Evolutionary conservation across 768 basidiomycete species (phyloP), one percentile per base, ranked within the genome.

Genomic region (Termitomyces sp.): DNA sequence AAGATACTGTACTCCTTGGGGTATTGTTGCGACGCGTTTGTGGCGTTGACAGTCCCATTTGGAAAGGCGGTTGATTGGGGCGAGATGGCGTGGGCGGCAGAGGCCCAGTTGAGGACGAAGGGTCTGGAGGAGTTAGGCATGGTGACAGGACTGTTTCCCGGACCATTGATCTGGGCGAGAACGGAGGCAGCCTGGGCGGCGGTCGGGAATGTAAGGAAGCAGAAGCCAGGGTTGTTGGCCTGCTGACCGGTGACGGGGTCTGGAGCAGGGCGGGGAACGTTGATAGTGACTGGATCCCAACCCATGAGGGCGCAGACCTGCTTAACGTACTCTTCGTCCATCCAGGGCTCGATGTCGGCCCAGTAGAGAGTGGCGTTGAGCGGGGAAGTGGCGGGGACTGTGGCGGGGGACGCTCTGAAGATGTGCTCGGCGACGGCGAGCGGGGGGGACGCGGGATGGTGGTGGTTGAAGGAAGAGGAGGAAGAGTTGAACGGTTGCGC

Each of bases 251-350:
- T 78, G 60, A 79, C 67, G 36, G 83, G 77, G 66, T 87, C 88
- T 29, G 83, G 81, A 47, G 81, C 72, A 17, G 85, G 81, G 61
- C 76, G 84, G 15, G 91, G 90, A 40, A 93, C 85, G 73, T 87
- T 87, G 76, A 92, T 85, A 71, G 72, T 81, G 70, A 86, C 79
- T 15, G 87, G 83, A 61, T 92, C 90, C 94, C 94, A 96, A 60
- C 88, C 86, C 90, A 94, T 92, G 70, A 94, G 77, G 49, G 73
- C 76, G 74, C 92, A 92, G 69, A 94, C 91, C 72, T 93, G 90
- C 74, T 90, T 89, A 48, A 88, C 91, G 79, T 95, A 96, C 72
- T 92, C 89, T 83, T 94, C 92, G 77, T 96, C 93, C 95, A 96
- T 96, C 94, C 94, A 96, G 66, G 89, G 86, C 74, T 96, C 94